A percentile compares a stretch with the other conserved stretches of the same genome.
These are phyloP conservation scores for Pythium volutum DNA, from an alignment of 352 stramenopile species.

Conservation along the genomic window DNA sequence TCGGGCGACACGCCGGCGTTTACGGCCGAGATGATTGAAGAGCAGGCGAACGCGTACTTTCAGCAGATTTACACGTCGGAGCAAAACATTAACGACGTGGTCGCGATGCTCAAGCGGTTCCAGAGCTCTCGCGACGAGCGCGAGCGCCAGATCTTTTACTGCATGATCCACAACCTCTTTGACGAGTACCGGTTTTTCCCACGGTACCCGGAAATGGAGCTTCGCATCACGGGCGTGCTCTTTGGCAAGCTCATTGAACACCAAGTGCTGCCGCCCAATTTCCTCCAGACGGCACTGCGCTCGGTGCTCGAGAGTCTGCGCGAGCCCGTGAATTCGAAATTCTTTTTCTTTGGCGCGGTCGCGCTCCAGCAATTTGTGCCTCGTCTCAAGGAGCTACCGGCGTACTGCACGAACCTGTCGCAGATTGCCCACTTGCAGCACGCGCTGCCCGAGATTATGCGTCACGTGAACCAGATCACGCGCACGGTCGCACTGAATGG, in stretches of 20 bases:
- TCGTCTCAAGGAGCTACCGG: constrained; percentile 94
- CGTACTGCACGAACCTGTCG: constrained; percentile 98
- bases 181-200: constrained; percentile 99
- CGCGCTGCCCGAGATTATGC: constrained; percentile 90
- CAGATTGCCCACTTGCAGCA: constrained; percentile 97
- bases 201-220: constrained; percentile 98
- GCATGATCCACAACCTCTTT: constrained; percentile 99
- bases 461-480: constrained; percentile 81
- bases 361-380: constrained; percentile 98
- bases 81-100: constrained; percentile 97
- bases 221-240: constrained; percentile 98
- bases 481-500: constrained; percentile 51
- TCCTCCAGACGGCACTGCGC: constrained; percentile 96
- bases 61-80: constrained; percentile 99
- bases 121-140: constrained; percentile 93
- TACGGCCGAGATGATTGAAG: constrained; percentile 96
- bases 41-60: constrained; percentile 98
- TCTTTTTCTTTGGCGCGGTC: constrained; percentile 99
- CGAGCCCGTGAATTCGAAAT: constrained; percentile 96
- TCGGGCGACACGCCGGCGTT: constrained; percentile 36
- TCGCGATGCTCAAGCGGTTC: constrained; percentile 98
- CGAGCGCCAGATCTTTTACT: constrained; percentile 99
- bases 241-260: constrained; percentile 99
- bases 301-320: constrained; percentile 97
- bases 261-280: constrained; percentile 97